A percentile compares a stretch with the other conserved stretches of the same genome.
Conservation (phyloP, 106 monocot genomes). For the Alisma plantagoaquatica region DNA sequence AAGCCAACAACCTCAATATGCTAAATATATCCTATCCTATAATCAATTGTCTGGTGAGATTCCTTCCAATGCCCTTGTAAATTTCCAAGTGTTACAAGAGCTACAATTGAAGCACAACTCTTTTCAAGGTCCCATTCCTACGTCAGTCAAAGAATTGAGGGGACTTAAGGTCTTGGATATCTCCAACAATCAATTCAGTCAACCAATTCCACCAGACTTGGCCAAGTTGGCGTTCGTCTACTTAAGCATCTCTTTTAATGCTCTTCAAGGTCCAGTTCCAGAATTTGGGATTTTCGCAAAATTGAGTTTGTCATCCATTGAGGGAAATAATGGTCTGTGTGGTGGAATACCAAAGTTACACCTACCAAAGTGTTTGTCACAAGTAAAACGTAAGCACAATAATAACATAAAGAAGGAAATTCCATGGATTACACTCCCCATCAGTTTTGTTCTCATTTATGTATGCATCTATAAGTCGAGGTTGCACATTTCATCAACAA, state of each 20-base stretch:
- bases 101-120: not conserved
- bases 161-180: not conserved
- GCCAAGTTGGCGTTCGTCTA: not conserved
- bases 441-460: too few species aligned
- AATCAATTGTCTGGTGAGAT: not conserved
- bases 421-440: not conserved
- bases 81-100: not conserved
- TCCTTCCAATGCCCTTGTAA: not conserved
- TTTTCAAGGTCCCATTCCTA: not conserved
- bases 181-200: not conserved
- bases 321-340: conserved; percentile 6
- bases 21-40: not conserved
- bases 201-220: not conserved
- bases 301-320: not conserved
- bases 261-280: not conserved
- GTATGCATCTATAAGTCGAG: too few species aligned
- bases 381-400: too few species aligned
- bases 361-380: not conserved
- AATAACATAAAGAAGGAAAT: not conserved
- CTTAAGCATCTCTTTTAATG: conserved; percentile 2
- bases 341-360: conserved; percentile 14
- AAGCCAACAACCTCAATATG: not conserved
- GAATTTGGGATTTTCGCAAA: not conserved
- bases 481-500: not conserved
- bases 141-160: not conserved